Base-by-base conservation (phyloP, 2,329 filamentous ascomycete species). In the Thyridium curvatum region DNA sequence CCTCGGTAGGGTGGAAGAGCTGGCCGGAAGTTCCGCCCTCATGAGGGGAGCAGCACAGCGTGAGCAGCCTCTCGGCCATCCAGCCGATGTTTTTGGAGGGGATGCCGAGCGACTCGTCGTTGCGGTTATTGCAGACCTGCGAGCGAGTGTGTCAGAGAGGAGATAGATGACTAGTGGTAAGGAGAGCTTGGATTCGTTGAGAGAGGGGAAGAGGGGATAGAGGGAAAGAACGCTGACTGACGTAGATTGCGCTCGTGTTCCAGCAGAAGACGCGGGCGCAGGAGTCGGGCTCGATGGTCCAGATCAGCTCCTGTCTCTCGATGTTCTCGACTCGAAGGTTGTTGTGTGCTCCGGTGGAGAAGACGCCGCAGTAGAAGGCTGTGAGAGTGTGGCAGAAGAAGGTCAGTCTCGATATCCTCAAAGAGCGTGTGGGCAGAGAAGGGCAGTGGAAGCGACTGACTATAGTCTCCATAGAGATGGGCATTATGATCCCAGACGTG, bases 301-400 rank as follows among this genome's bases (percentile, higher is more conserved):
- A 40, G 13, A 38, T 32, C 1, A 12, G 9, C 41, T 44, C 12
- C 30, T 38, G 40, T 6, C 45, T 36, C 14, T 15, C 18, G 21
- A 17, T 4, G 15, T 41, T 35, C 16, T 36, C 45, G 4, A 7
- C 7, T n/a, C 35, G 41, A 30, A 41, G 34, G 8, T 35, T 39
- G 7, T 16, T 13, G 1, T 41, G 39, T 5, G 30, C 14, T 26
- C 42, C 41, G 1, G 46, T 49, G 30, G 41, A 37, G 31, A 49
- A 49, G 37, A 41, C 28, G 31, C 46, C 46, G 33, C 46, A 48
- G 29, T 37, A 49, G 32, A 40, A 49, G 15, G 38, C 40, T 45
- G 16, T 7, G 16, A 3, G 14, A n/a, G 7, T 15, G 13, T 18
- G 8, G n/a, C 8, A 9, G n/a, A 8, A 16, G 31, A 18, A n/a